Evolutionary conservation across 1,284 basidiomycete genomes (phyloP).

Genomic region (Cutaneotrichosporon cavernicola): DNA sequence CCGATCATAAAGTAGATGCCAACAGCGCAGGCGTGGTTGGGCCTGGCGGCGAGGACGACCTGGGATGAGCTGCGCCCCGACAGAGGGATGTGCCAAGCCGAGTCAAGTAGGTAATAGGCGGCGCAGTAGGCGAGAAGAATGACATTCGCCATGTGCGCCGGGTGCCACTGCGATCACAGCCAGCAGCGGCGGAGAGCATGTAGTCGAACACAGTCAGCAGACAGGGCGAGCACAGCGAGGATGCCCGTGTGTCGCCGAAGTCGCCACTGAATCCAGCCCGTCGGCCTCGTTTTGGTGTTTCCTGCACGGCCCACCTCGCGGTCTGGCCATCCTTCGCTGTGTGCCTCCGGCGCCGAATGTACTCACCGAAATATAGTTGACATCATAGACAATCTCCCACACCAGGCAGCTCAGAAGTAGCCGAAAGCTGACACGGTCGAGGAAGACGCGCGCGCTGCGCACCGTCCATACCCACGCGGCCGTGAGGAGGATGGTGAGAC

Average conservation of each 20-base stretch:
- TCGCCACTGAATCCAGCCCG: not conserved
- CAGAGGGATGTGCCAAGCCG: not conserved
- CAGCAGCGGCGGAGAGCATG: not conserved
- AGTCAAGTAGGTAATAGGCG: no score
- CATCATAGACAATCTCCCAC: constrained; percentile 38
- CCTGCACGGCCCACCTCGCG: not conserved
- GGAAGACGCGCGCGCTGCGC: constrained; percentile 25
- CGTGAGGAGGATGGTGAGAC: constrained; percentile 20
- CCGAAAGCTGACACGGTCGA: constrained; percentile 43
- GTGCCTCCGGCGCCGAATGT: not conserved
- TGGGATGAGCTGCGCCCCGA: constrained; percentile 2
- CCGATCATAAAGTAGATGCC: constrained; percentile 39
- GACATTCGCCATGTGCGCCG: not conserved
- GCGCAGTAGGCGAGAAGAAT: no score
- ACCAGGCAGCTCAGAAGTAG: constrained; percentile 37
- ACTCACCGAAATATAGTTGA: constrained; percentile 28
- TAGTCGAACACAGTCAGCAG: not conserved
- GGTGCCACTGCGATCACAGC: not conserved
- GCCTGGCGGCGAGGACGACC: constrained; percentile 7
- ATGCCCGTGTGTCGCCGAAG: not conserved
- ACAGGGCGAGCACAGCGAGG: not conserved
- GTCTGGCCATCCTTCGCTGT: no score
- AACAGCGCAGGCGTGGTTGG: constrained; percentile 24
- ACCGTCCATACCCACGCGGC: constrained; percentile 24
- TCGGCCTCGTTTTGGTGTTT: not conserved